Percentiles rank a stretch among this genome's conserved stretches.
Conservation (phyloP, 2,329 filamentous ascomycete species). For the Scytalidium lignicola region DNA sequence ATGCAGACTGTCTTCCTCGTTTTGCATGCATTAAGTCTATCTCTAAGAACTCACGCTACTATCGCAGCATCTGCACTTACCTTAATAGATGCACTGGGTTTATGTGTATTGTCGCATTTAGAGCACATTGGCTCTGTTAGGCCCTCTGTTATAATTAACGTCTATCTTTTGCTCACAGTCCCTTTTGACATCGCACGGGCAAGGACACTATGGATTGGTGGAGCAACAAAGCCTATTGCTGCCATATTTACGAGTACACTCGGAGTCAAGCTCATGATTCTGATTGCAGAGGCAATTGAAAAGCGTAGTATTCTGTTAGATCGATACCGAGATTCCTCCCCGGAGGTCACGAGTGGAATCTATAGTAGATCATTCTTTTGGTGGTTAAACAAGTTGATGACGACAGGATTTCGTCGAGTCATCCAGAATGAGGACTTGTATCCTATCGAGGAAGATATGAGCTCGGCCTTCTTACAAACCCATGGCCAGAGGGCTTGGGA, state of each 20-base stretch:
- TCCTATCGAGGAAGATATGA: slow-evolving; percentile 26
- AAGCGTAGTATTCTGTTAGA: slow-evolving; percentile 31
- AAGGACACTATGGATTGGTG: slow-evolving; percentile 20
- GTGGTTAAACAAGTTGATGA: slow-evolving; percentile 35
- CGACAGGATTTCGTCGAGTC: slow-evolving; percentile 30
- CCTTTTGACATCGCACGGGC: slow-evolving; percentile 19
- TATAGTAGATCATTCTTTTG: slow-evolving; percentile 33
- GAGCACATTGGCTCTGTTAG: slow-evolving; percentile 20
- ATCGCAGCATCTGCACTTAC: slow-evolving; percentile 13
- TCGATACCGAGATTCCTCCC: slow-evolving; percentile 25
- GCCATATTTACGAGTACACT: slow-evolving; percentile 32
- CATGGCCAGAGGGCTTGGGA: slow-evolving; percentile 13
- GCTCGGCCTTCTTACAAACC: slow-evolving; percentile 7
- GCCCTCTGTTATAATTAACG: slow-evolving; percentile 18
- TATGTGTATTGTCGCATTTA: slow-evolving; percentile 17
- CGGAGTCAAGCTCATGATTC: slow-evolving; percentile 29
- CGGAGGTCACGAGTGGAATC: slow-evolving; percentile 34
- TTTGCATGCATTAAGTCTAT: slow-evolving; percentile 6
- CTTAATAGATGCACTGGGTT: slow-evolving; percentile 12
- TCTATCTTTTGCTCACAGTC: slow-evolving; percentile 21
- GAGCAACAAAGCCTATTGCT: slow-evolving; percentile 24
- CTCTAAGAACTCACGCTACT: slow-evolving; percentile 10
- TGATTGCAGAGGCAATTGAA: slow-evolving; percentile 32
- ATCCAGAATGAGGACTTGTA: slow-evolving; percentile 32
- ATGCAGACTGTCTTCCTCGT: slow-evolving; percentile 14